A percentile compares a stretch with the other conserved stretches of the same genome.
Conservation (phyloP, 805 yeast species). For the Metschnikowia kunwiensis region DNA sequence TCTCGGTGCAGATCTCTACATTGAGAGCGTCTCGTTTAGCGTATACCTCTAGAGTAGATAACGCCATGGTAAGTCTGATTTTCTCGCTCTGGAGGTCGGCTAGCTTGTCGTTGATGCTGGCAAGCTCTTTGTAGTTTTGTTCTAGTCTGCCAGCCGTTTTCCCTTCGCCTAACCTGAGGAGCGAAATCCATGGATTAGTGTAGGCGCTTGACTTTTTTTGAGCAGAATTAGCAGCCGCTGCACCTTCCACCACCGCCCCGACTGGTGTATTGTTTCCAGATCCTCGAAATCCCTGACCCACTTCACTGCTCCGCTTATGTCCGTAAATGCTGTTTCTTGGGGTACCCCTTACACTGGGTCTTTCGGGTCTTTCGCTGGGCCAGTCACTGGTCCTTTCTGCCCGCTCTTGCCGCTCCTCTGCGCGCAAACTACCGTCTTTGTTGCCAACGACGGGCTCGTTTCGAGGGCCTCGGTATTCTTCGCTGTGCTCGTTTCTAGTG, state of each 20-base stretch:
- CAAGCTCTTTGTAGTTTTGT: constrained; percentile 25
- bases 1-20: constrained; percentile 42
- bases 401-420: too few species aligned
- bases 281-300: background rate
- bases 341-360: too few species aligned
- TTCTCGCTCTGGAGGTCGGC: constrained; percentile 25
- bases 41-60: constrained; percentile 19
- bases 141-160: constrained; percentile 25
- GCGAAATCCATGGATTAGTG: constrained; percentile 33
- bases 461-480: too few species aligned
- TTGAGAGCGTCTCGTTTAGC: constrained; percentile 32
- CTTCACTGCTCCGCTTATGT: constrained; percentile 2
- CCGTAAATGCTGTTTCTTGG: too few species aligned
- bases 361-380: too few species aligned
- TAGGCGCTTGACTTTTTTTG: background rate
- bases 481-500: background rate
- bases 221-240: background rate
- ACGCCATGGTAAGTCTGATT: constrained; percentile 18
- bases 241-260: too few species aligned
- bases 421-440: too few species aligned
- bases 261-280: too few species aligned
- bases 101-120: constrained; percentile 24
- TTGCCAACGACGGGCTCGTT: too few species aligned
- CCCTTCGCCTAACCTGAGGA: constrained; percentile 29
- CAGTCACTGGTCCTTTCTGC: too few species aligned